Base-by-base conservation (phyloP, 1,139 yeast species). In the Kodamaea arcana region DNA sequence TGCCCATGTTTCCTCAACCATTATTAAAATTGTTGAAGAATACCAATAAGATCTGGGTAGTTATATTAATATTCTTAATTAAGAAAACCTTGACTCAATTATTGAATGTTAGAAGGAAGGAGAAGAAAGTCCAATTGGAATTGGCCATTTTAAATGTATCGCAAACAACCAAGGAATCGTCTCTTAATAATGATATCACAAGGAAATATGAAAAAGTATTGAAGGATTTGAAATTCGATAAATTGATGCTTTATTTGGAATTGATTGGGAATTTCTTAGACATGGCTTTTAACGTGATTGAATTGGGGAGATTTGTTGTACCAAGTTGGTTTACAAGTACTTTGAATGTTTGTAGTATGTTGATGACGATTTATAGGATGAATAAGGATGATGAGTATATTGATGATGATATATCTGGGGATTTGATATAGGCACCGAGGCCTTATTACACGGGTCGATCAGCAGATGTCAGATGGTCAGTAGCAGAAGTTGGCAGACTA, bases 311-410 rank as follows among this genome's bases (percentile, higher is more conserved):
- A 2, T 41, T 66, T 29, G 53, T 51, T 2, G 62, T 69, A 10
- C 74, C 75, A 4, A 64, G 60, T 27, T 69, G 74, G 74, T 48
- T 67, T 32, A 68, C 69, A 74, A 60, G 57, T 41, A 36, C 50
- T 9, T 62, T 69, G 55, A 69, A 69, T 43, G 54, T 65, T 33
- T 60, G 72, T 23, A 66, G 73, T 44, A 69, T 69, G 75, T 60
- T 58, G 36, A 69, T 69, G 75, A 67, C 75, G 10, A 54, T 69
- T 29, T 69, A 69, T 56, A 65, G 75, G 56, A 69, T 69, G 75
- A 69, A 69, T 52, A 69, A 69, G 49, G 75, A 69, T 44, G 75
- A 69, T 41, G 75, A 69, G 50, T 69, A 69, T 43, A 46, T 61
- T 24, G 75, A 69, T 46, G 75, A 69, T 47, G 74, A 69, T 43